A percentile compares a stretch with the other conserved stretches of the same genome.
These are phyloP conservation scores for Monosporozyma aquatica DNA, from an alignment of 805 yeast genomes.

Conservation along the genomic window DNA sequence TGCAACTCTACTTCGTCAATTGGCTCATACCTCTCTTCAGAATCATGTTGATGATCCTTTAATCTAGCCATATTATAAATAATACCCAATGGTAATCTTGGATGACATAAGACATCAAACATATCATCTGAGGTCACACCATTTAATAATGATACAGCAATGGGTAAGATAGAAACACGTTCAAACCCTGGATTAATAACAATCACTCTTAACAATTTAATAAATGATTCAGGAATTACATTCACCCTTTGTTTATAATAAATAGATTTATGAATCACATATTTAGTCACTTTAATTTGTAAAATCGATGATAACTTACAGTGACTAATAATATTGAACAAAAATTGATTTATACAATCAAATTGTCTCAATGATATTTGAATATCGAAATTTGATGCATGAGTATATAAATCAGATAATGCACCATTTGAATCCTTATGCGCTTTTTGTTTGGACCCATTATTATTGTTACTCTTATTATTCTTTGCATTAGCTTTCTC, in stretches of 20 bases:
- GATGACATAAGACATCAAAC: constrained; percentile 57
- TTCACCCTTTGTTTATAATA: constrained; percentile 24
- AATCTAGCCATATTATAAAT: constrained; percentile 18
- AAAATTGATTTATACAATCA: constrained; percentile 33
- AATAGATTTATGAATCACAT: constrained; percentile 33
- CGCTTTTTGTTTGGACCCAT: constrained; percentile 34
- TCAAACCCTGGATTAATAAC: constrained; percentile 61
- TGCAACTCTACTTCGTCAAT: background rate
- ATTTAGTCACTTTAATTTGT: constrained; percentile 48
- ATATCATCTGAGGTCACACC: constrained; percentile 40
- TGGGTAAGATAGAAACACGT: constrained; percentile 59
- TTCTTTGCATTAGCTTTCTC: constrained; percentile 5
- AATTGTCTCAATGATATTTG: constrained; percentile 34
- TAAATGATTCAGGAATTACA: constrained; percentile 19
- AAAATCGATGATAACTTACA: constrained; percentile 52
- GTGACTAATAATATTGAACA: constrained; percentile 39
- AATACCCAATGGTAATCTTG: constrained; percentile 55
- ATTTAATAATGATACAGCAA: constrained; percentile 45
- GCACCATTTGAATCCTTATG: constrained; percentile 41
- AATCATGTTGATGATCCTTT: too few relatives aligned
- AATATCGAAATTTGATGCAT: constrained; percentile 45
- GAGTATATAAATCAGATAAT: constrained; percentile 59
- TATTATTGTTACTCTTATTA: constrained; percentile 7
- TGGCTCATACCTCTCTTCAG: constrained; percentile 4
- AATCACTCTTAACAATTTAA: constrained; percentile 42